Conservation (phyloP, 2,329 filamentous ascomycete species). For the Cryphonectria parasitica region DNA sequence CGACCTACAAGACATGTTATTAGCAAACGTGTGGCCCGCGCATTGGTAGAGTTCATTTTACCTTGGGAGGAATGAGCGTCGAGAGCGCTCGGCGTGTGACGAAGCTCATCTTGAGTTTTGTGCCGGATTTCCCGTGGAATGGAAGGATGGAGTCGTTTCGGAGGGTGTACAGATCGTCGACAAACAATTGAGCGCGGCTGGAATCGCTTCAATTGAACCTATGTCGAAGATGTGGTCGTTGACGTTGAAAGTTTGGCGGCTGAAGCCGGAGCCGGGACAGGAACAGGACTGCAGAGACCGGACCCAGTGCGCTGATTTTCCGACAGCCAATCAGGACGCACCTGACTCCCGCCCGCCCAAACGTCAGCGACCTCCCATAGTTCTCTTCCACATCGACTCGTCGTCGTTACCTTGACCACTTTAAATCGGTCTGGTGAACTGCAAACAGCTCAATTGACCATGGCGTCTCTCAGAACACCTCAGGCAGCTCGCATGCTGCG, state of each 20-base stretch:
- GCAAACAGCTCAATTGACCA: slow-evolving; percentile 42
- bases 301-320: slow-evolving; percentile 42
- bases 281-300: slow-evolving; percentile 27
- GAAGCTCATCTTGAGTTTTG: slow-evolving; percentile 80
- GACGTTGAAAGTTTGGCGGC: slow-evolving; percentile 25
- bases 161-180: slow-evolving; percentile 32
- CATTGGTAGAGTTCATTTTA: slow-evolving; percentile 47
- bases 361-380: slow-evolving; percentile 20
- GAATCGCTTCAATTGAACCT: slow-evolving; percentile 32
- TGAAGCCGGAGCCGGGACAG: slow-evolving; percentile 26
- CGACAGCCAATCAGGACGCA: slow-evolving; percentile 33
- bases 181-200: slow-evolving; percentile 42
- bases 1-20: slow-evolving; percentile 61
- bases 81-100: slow-evolving; percentile 89
- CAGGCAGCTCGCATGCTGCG: slow-evolving; percentile 57
- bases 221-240: slow-evolving; percentile 21
- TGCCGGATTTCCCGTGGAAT: slow-evolving; percentile 25
- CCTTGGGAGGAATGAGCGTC: slow-evolving; percentile 99
- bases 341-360: slow-evolving; percentile 18
- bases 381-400: neutral
- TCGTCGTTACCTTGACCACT: neutral
- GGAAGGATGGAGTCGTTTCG: neutral
- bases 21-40: slow-evolving; percentile 39
- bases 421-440: slow-evolving; percentile 13
- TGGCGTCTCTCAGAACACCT: slow-evolving; percentile 69